phyloP scores from a whole-genome alignment of 192 early-diverging fungal genomes.

The Gryganskiella cystojenkinii region DNA sequence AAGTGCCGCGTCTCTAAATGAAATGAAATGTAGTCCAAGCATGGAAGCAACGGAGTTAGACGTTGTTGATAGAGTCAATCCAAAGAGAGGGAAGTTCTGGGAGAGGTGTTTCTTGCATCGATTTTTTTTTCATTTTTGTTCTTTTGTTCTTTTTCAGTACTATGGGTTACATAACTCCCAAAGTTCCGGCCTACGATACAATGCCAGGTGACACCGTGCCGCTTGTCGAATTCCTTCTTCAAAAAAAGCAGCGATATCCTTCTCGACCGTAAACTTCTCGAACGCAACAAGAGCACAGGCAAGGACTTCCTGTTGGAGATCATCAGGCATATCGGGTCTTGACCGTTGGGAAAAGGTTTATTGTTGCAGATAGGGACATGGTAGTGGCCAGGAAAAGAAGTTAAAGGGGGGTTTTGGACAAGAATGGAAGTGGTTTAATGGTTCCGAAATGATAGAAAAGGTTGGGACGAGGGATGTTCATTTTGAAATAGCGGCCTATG shows the following conservation, averaged over 20 bases:
- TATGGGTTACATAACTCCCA: constrained; percentile 99
- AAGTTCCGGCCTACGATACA: constrained; percentile 99
- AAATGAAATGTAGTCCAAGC: neutral
- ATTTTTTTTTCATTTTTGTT: too few relatives aligned
- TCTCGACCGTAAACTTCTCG: constrained; percentile 95
- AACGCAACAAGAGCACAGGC: constrained; percentile 88
- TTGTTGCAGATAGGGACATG: too few relatives aligned
- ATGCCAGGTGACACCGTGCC: constrained; percentile 98
- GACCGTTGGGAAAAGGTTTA: constrained; percentile 88
- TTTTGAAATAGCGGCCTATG: too few relatives aligned
- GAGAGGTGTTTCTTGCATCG: too few relatives aligned
- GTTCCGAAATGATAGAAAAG: too few relatives aligned
- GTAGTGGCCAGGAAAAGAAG: too few relatives aligned
- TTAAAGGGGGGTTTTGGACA: too few relatives aligned
- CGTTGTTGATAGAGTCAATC: neutral
- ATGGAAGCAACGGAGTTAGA: neutral
- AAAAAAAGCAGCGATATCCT: constrained; percentile 97
- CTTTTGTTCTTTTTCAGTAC: constrained; percentile 33
- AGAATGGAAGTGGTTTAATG: too few relatives aligned
- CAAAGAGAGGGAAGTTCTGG: too few relatives aligned
- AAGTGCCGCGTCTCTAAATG: constrained; percentile 88
- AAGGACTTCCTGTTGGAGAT: constrained; percentile 94
- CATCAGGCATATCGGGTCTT: constrained; percentile 99
- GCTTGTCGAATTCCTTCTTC: constrained; percentile 98
- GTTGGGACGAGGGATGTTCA: too few relatives aligned